These are phyloP conservation scores for Gynostemma pentaphyllum DNA, from an alignment of 306 rosid species.

Conservation along the genomic window DNA sequence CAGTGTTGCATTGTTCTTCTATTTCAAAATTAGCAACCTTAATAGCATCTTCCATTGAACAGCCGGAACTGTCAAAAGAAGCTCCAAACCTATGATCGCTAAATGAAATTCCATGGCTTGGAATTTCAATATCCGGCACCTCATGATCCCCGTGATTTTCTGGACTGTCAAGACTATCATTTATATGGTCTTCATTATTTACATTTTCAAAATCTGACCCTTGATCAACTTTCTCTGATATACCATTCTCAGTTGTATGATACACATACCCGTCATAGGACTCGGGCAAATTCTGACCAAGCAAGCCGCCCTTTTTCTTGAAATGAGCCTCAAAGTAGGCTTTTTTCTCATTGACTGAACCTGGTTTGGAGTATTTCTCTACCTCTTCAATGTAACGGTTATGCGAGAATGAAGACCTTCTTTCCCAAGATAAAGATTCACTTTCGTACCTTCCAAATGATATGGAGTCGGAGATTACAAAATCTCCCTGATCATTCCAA, in stretches of 20 bases:
- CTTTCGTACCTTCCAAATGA: slow-evolving; percentile 76
- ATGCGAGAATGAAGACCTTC: slow-evolving; percentile 64
- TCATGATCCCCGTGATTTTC: slow-evolving; percentile 26
- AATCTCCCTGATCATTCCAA: slow-evolving; percentile 45
- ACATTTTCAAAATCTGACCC: slow-evolving; percentile 30
- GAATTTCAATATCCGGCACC: slow-evolving; percentile 20
- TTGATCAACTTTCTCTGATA: slow-evolving; percentile 20
- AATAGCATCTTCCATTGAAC: slow-evolving; percentile 14
- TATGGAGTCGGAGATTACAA: slow-evolving; percentile 65
- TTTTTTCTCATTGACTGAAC: slow-evolving; percentile 56
- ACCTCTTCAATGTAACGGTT: slow-evolving; percentile 74
- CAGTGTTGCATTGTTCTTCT: slow-evolving; percentile 20
- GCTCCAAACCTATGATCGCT: slow-evolving; percentile 21
- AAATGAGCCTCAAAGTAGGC: slow-evolving; percentile 76
- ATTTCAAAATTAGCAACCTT: slow-evolving; percentile 19
- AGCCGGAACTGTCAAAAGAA: slow-evolving; percentile 7
- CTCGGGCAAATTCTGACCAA: slow-evolving; percentile 21
- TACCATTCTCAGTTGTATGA: slow-evolving; percentile 26
- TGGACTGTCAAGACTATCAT: slow-evolving; percentile 31
- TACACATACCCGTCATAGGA: too few species aligned
- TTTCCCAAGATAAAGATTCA: slow-evolving; percentile 65
- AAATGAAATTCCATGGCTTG: slow-evolving; percentile 23
- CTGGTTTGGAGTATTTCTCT: slow-evolving; percentile 62
- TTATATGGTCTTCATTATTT: slow-evolving; percentile 25
- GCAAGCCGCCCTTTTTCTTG: slow-evolving; percentile 50